Base-by-base conservation (phyloP, 176 grass and related monocot species). In the Musa troglodytarum region DNA sequence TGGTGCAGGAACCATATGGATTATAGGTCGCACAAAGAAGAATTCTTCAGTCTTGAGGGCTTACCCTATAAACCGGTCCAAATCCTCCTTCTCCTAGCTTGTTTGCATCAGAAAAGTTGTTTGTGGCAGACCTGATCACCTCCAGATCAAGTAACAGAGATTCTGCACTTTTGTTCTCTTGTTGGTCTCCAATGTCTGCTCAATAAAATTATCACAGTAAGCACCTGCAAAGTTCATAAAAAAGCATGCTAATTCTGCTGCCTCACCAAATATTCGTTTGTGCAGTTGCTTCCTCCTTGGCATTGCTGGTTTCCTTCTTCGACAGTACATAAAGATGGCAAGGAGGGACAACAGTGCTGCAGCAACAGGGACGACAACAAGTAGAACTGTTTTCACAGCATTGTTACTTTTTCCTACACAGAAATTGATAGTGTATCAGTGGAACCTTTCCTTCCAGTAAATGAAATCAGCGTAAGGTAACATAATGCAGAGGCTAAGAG, bases 21-120 rank as follows among this genome's bases (percentile, higher is more conserved):
- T 67, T 66, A 5, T 11, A 13, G 29, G n/a, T 54, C 43, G 49
- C 63, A 52, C 67, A 65, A 34, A 34, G 2, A 34, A 34, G 3
- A 34, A 34, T 34, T 34, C 29, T 78, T 9, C 28, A 25, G 20
- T 34, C 66, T 63, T 1, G 19, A 21, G 24, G 16, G 76, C 12
- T 0, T 75, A 86, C 89, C 89, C 81, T 92, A 16, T 88, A 92
- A 1, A 92, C 86, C 43, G 89, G 86, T 63, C 89, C 86, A 76
- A 92, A 92, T 61, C 89, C 89, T 53, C 89, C 86, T 12, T 83
- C 86, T 2, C 89, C 86, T 8, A 92, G 83, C 50, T 92, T 92
- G 26, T 92, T 92, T 19, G 77, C 52, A 61, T 77, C 75, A 1
- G 86, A 88, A 83, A 92, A 92, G 83, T 83, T 78, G 57, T 88